A percentile compares a stretch with the other conserved stretches of the same genome.
Conservation (phyloP, 2,329 filamentous ascomycete species). For the Fusarium redolens region DNA sequence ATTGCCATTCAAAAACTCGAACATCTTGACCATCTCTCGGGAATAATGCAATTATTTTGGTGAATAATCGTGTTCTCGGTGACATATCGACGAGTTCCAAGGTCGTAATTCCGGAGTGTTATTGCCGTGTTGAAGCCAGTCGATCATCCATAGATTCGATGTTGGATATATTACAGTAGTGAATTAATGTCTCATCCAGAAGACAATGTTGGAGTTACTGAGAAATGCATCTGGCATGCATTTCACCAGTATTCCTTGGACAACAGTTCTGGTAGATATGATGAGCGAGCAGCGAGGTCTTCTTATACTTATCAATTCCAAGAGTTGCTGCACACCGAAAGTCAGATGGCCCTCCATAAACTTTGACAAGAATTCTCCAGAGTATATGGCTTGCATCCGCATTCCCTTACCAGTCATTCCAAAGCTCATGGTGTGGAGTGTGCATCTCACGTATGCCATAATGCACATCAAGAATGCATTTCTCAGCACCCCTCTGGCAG, state of each 20-base stretch:
- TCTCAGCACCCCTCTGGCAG: slow-evolving; percentile 22
- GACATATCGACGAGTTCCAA: slow-evolving; percentile 8
- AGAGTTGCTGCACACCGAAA: slow-evolving; percentile 2
- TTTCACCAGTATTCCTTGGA: neutral
- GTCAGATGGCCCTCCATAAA: slow-evolving; percentile 31
- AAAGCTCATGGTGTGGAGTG: slow-evolving; percentile 33
- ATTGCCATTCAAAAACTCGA: neutral
- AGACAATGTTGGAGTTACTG: neutral
- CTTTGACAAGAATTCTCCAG: slow-evolving; percentile 37
- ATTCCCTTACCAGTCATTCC: slow-evolving; percentile 38
- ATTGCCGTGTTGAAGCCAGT: neutral
- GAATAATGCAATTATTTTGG: neutral
- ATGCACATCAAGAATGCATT: slow-evolving; percentile 30
- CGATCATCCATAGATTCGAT: neutral
- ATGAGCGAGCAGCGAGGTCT: neutral
- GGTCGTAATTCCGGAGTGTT: neutral
- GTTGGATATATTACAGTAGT: neutral
- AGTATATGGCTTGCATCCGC: slow-evolving; percentile 38
- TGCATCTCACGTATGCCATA: slow-evolving; percentile 28
- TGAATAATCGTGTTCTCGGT: neutral
- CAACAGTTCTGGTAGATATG: too few relatives aligned
- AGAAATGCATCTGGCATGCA: too few relatives aligned
- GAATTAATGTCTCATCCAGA: neutral
- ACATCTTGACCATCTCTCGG: neutral
- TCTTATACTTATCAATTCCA: slow-evolving; percentile 27